Conservation (phyloP, 331 rosid genomes). For the Quercus lobata region DNA sequence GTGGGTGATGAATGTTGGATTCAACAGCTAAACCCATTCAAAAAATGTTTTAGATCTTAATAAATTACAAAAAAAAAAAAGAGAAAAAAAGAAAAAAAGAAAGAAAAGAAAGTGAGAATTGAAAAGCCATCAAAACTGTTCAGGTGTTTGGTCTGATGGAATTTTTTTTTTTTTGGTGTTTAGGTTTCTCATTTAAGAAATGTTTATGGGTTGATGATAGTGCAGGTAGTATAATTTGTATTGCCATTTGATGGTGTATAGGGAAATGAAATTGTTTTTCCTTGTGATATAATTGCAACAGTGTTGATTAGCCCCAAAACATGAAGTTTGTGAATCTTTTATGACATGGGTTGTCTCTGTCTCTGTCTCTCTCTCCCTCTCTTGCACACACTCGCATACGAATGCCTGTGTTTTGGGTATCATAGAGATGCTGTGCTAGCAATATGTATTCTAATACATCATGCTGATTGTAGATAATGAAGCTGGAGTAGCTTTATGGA, state of each 20-base stretch:
- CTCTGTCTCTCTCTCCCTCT: neutral
- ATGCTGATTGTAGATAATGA: neutral
- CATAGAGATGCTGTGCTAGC: neutral
- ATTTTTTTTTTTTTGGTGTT: neutral
- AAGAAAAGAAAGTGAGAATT: too few species aligned
- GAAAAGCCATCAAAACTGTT: too few species aligned
- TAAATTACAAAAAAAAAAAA: too few species aligned
- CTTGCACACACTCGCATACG: neutral
- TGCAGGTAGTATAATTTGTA: neutral
- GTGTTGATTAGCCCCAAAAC: neutral
- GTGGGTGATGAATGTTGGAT: conserved; percentile 17
- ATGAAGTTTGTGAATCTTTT: neutral
- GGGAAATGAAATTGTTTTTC: neutral
- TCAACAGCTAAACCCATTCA: neutral
- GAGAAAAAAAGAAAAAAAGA: too few species aligned
- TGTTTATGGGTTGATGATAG: neutral
- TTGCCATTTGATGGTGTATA: neutral
- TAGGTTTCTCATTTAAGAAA: neutral
- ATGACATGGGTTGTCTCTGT: neutral
- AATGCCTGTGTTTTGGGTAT: neutral
- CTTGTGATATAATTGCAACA: neutral
- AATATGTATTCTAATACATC: neutral
- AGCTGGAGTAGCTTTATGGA: neutral
- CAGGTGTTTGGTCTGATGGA: neutral
- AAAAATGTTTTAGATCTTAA: neutral